Conservation (phyloP, 495 filamentous ascomycete genomes). For the Xylaria curta region DNA sequence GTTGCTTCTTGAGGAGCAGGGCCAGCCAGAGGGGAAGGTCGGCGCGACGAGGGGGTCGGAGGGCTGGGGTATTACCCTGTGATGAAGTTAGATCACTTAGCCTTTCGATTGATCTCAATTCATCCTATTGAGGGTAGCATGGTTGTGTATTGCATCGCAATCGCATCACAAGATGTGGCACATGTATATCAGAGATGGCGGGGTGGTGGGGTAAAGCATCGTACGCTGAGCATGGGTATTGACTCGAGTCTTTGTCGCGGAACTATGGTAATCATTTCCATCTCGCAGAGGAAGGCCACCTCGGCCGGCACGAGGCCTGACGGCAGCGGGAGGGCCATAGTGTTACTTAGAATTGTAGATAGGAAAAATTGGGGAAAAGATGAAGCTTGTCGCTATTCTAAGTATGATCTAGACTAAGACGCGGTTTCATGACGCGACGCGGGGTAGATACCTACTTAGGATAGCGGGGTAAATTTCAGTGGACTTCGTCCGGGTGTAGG, state of each 20-base stretch:
- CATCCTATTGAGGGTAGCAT: background rate
- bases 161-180: no score
- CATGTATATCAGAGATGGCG: slow-evolving; percentile 19
- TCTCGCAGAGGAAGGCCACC: slow-evolving; percentile 95
- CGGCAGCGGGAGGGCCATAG: slow-evolving; percentile 84
- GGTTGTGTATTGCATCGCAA: background rate
- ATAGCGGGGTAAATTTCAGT: slow-evolving; percentile 5
- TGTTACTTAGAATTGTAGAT: background rate
- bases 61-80: slow-evolving; percentile 77
- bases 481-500: background rate
- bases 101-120: background rate
- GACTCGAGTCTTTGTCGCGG: slow-evolving; percentile 89
- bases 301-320: slow-evolving; percentile 86
- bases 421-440: slow-evolving; percentile 20
- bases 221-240: slow-evolving; percentile 82
- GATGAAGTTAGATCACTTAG: slow-evolving; percentile 12
- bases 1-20: slow-evolving; percentile 94
- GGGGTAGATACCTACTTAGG: background rate
- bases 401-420: background rate
- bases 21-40: slow-evolving; percentile 93
- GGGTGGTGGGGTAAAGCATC: slow-evolving; percentile 40
- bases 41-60: slow-evolving; percentile 82
- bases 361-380: background rate
- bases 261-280: slow-evolving; percentile 91
- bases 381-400: background rate